Conservation (phyloP, 106 monocot genomes). For the Dioscorea alata region DNA sequence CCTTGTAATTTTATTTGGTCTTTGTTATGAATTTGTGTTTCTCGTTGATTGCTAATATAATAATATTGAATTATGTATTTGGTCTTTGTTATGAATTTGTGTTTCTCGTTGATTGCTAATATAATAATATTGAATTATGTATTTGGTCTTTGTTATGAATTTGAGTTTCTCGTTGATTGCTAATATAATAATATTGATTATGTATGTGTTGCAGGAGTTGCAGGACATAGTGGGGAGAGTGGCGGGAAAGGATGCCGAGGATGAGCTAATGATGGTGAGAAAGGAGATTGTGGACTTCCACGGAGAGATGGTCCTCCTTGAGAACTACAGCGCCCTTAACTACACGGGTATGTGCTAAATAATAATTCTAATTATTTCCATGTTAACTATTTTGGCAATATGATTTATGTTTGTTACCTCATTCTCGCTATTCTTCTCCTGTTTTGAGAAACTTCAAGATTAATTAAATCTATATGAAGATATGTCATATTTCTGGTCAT, state of each 20-base stretch:
- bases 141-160: too few relatives aligned
- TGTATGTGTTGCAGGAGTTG: constrained; percentile 38
- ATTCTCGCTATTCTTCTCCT: too few relatives aligned
- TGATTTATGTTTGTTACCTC: too few relatives aligned
- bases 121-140: too few relatives aligned
- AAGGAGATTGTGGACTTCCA: constrained; percentile 92
- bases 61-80: too few relatives aligned
- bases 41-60: not conserved
- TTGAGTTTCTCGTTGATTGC: not conserved
- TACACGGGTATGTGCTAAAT: constrained; percentile 53
- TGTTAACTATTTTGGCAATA: too few relatives aligned
- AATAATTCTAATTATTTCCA: too few relatives aligned
- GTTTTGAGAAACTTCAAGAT: too few relatives aligned
- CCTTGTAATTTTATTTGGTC: not conserved
- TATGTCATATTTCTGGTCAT: too few relatives aligned
- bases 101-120: not conserved
- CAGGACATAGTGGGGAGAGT: constrained; percentile 39
- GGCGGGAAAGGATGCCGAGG: constrained; percentile 22
- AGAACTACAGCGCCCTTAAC: constrained; percentile 91
- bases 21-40: not conserved
- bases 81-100: not conserved
- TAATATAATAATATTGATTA: too few relatives aligned
- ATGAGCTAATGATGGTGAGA: constrained; percentile 63
- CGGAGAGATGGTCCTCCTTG: constrained; percentile 93
- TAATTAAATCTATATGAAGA: too few relatives aligned